A percentile compares a stretch with the other conserved stretches of the same genome.
Conservation (phyloP, 768 basidiomycete species). For the Fistulinella prunicolor region DNA sequence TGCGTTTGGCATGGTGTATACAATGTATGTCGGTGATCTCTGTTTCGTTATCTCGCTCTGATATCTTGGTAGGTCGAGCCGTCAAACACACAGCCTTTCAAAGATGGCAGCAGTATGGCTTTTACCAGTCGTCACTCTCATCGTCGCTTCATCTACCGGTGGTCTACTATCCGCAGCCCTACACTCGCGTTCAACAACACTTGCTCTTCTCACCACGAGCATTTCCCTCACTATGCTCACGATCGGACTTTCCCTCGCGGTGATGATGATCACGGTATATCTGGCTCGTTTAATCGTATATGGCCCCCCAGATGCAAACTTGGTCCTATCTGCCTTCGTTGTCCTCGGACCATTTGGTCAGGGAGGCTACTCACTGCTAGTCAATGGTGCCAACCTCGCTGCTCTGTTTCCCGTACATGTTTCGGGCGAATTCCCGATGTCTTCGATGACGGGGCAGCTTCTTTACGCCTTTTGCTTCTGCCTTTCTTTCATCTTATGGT, state of each 20-base stretch:
- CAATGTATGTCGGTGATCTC: slow-evolving; percentile 35
- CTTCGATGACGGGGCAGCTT: slow-evolving; percentile 37
- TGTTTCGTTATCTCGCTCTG: neutral
- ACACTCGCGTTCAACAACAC: slow-evolving; percentile 31
- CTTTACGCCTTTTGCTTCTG: slow-evolving; percentile 45
- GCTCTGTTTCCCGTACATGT: slow-evolving; percentile 33
- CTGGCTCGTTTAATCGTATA: slow-evolving; percentile 42
- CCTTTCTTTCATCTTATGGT: slow-evolving; percentile 48
- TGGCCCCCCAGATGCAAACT: slow-evolving; percentile 38
- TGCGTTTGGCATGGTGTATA: slow-evolving; percentile 49
- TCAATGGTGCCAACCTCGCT: slow-evolving; percentile 39
- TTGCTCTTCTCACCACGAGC: slow-evolving; percentile 42
- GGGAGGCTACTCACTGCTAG: slow-evolving; percentile 44
- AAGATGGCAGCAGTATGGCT: slow-evolving; percentile 48
- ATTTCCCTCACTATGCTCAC: slow-evolving; percentile 43
- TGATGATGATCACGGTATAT: slow-evolving; percentile 50
- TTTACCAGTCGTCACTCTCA: slow-evolving; percentile 48
- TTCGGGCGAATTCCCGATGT: slow-evolving; percentile 31
- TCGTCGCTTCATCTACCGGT: slow-evolving; percentile 53
- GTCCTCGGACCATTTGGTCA: slow-evolving; percentile 54
- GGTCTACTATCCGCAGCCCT: slow-evolving; percentile 43
- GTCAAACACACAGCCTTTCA: slow-evolving; percentile 40
- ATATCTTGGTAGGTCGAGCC: slow-evolving; percentile 38
- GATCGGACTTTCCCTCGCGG: slow-evolving; percentile 45
- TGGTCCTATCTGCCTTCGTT: slow-evolving; percentile 45